These are phyloP conservation scores for Cyclotella baltica DNA, from an alignment of 108 stramenopile species.

Conservation along the genomic window DNA sequence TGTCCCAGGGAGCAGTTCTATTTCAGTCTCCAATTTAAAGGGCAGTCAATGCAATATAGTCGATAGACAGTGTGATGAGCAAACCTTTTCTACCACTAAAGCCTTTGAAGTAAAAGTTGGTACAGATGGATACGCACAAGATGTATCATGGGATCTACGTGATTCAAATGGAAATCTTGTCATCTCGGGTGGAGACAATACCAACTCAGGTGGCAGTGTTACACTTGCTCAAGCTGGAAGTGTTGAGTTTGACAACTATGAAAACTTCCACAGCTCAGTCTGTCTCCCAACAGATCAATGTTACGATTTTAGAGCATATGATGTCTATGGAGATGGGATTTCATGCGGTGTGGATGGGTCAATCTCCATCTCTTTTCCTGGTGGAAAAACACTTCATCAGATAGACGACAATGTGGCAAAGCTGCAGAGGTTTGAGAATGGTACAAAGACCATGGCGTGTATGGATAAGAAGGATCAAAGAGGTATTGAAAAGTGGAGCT, in stretches of 20 bases:
- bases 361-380: slow-evolving; percentile 10
- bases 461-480: not conserved
- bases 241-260: not conserved
- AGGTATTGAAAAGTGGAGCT: slow-evolving; percentile 21
- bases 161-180: not conserved
- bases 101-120: slow-evolving; percentile 1
- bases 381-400: not conserved
- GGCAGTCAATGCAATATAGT: slow-evolving; percentile 20
- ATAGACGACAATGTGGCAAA: slow-evolving; percentile 14
- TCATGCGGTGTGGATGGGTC: slow-evolving; percentile 29
- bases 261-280: slow-evolving; percentile 10
- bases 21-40: slow-evolving; percentile 9
- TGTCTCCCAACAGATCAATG: slow-evolving; percentile 9
- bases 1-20: not conserved
- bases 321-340: slow-evolving; percentile 32
- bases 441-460: slow-evolving; percentile 11
- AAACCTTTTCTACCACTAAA: not conserved
- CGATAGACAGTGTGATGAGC: not conserved
- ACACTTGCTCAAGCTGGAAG: slow-evolving; percentile 8
- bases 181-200: not conserved
- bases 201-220: not conserved
- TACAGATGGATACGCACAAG: slow-evolving; percentile 22
- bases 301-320: slow-evolving; percentile 40
- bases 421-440: not conserved
- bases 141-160: slow-evolving; percentile 34